Evolutionary conservation across 805 yeast genomes (phyloP), one percentile per base, ranked within the genome.

Genomic region (Blastobotrys terrestris): DNA sequence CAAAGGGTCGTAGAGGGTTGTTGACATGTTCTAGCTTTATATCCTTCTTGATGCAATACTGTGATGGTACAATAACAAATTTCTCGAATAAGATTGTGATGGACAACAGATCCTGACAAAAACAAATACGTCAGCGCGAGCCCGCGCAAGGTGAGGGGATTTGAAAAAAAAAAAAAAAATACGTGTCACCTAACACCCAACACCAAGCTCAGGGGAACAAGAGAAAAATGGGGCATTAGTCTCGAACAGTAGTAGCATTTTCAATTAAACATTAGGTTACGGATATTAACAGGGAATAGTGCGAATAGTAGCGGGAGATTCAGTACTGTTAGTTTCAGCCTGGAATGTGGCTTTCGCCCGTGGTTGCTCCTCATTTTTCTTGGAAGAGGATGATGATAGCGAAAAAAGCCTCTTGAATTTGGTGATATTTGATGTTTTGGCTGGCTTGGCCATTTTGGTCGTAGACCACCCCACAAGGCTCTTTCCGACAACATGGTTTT

Each of bases 391-490:
- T 11, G 35, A 26, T 11, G 35, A 26, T 6, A 26, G 35, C 5
- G 35, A 26, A 11, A 26, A 26, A 11, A 26, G 35, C 11, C 35
- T 5, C 11, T 26, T 26, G 11, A 26, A 26, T 11, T 26, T 26
- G 35, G 35, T 6, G 11, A 26, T 26, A 26, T 26, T 26, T 5
- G 35, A 26, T 26, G 42, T 41, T 19, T 41, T 41, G 16, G 44
- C 44, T 41, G 44, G 44, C 19, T 41, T 41, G 4, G 44, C 44
- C 44, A 15, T 16, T 41, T 41, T 41, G 19, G 19, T 19, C 13
- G 44, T 41, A 20, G 44, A 41, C 44, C 44, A 41, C 20, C 44
- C 44, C 3, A 41, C 44, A 41, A 41, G 44, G 19, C 44, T 41
- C 19, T 41, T 16, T 16, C 44, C 44, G 16, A 41, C 19, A 3